Evolutionary conservation across 768 basidiomycete species (phyloP).

Genomic region (Leccinellum luteum): DNA sequence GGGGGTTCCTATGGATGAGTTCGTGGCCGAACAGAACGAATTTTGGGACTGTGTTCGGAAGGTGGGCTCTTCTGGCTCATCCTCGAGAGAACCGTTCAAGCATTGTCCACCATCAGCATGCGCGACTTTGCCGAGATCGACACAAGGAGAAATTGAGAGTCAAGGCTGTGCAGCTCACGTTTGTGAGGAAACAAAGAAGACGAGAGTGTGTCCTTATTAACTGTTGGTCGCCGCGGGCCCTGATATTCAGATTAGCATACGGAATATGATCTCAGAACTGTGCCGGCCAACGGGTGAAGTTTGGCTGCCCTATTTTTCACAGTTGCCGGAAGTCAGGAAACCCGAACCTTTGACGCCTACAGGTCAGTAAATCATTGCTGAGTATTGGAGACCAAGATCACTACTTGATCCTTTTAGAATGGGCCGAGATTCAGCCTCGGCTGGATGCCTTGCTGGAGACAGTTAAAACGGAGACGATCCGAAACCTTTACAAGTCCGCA

Average conservation of each 20-base stretch:
- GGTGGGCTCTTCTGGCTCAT: not conserved
- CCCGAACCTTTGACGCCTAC: not conserved
- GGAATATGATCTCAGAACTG: no score
- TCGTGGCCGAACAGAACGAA: not conserved
- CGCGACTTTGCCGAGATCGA: not conserved
- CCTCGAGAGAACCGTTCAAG: not conserved
- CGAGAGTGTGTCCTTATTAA: not conserved
- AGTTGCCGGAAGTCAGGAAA: slow-evolving; percentile 7
- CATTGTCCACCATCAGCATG: slow-evolving; percentile 5
- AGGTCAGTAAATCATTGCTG: slow-evolving; percentile 3
- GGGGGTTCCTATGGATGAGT: not conserved
- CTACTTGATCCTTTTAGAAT: slow-evolving; percentile 3
- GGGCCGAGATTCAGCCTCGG: slow-evolving; percentile 4
- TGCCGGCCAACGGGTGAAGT: not conserved
- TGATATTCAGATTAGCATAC: slow-evolving; percentile 2
- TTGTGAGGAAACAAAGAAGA: slow-evolving; percentile 2
- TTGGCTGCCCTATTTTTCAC: not conserved
- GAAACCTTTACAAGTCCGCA: not conserved
- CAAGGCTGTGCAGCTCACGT: slow-evolving; percentile 1
- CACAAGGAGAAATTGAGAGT: not conserved
- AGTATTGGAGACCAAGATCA: not conserved
- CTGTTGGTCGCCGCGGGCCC: not conserved
- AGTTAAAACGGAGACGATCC: not conserved
- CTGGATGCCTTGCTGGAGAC: not conserved
- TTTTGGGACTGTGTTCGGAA: not conserved